phyloP scores from a whole-genome alignment of 305 asterid genomes.

The Euphrasia arctica region DNA sequence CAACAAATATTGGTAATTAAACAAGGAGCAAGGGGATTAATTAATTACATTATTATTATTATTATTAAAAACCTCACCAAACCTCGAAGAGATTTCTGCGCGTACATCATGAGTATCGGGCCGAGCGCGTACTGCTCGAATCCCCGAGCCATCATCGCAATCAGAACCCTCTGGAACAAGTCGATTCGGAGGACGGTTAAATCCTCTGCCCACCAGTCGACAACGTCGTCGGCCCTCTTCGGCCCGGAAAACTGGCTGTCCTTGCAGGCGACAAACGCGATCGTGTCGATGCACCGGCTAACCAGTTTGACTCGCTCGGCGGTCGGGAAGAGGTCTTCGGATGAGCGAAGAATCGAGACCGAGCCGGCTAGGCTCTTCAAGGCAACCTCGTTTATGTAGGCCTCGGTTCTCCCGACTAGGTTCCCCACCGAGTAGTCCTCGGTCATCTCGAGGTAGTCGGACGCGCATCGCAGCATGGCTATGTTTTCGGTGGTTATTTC shows the following conservation, averaged over 20 bases:
- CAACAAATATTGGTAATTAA: no score
- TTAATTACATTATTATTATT: no score
- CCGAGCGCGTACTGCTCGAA: constrained; percentile 70
- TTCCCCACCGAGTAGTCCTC: constrained; percentile 74
- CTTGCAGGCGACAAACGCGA: constrained; percentile 58
- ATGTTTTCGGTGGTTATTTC: constrained; percentile 70
- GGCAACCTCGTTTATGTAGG: constrained; percentile 66
- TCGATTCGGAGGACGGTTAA: constrained; percentile 65
- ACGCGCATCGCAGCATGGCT: constrained; percentile 68
- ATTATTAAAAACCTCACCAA: constrained; percentile 55
- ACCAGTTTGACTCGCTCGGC: constrained; percentile 75
- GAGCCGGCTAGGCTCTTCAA: constrained; percentile 72
- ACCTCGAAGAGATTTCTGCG: constrained; percentile 83
- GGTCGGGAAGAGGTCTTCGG: constrained; percentile 56
- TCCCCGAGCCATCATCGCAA: constrained; percentile 75
- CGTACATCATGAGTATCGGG: constrained; percentile 77
- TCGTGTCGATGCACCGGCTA: constrained; percentile 64
- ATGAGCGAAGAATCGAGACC: constrained; percentile 54
- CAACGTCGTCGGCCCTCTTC: constrained; percentile 13
- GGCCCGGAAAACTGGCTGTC: constrained; percentile 45
- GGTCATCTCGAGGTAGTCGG: constrained; percentile 83
- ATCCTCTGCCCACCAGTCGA: constrained; percentile 92
- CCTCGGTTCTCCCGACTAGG: constrained; percentile 60
- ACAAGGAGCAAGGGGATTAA: no score
- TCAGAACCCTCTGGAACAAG: constrained; percentile 68